phyloP scores from a whole-genome alignment of 2,329 filamentous ascomycete species.

The Penicillium aurantiogriseum region DNA sequence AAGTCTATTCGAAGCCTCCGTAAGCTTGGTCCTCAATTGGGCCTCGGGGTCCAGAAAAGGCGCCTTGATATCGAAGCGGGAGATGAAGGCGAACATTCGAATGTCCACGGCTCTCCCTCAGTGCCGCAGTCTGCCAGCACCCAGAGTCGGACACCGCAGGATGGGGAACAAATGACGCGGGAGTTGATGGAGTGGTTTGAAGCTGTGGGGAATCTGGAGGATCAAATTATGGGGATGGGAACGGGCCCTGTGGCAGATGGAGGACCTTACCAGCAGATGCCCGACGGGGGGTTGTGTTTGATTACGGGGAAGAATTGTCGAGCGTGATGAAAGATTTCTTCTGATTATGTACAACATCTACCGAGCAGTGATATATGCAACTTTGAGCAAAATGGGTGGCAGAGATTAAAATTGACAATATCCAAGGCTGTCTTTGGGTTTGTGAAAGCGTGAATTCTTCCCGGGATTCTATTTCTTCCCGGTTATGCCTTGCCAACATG shows the following conservation, averaged over 20 bases:
- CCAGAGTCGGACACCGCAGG: slow-evolving; percentile 40
- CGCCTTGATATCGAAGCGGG: slow-evolving; percentile 8
- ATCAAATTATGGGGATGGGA: slow-evolving; percentile 39
- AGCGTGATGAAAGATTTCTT: slow-evolving; percentile 55
- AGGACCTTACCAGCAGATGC: slow-evolving; percentile 28
- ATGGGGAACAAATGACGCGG: slow-evolving; percentile 57
- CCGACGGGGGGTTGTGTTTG: slow-evolving; percentile 42
- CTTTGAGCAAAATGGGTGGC: background rate
- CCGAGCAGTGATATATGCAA: background rate
- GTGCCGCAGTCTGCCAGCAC: slow-evolving; percentile 57
- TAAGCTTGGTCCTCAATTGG: slow-evolving; percentile 59
- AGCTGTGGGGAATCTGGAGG: slow-evolving; percentile 56
- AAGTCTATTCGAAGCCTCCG: slow-evolving; percentile 61
- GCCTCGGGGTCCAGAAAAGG: slow-evolving; percentile 42
- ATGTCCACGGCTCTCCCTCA: slow-evolving; percentile 47
- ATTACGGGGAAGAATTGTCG: slow-evolving; percentile 58
- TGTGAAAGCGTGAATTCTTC: background rate
- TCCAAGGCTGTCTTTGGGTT: background rate
- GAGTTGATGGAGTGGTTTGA: slow-evolving; percentile 63
- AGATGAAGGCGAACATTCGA: background rate
- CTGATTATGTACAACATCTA: slow-evolving; percentile 6
- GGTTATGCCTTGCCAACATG: background rate
- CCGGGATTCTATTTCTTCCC: background rate
- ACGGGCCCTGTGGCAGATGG: slow-evolving; percentile 22
- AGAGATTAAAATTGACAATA: background rate